Percentiles rank a stretch among this genome's conserved stretches.
Conservation (phyloP, 2,329 filamentous ascomycete genomes). For the Pseudogymnoascus sp. region DNA sequence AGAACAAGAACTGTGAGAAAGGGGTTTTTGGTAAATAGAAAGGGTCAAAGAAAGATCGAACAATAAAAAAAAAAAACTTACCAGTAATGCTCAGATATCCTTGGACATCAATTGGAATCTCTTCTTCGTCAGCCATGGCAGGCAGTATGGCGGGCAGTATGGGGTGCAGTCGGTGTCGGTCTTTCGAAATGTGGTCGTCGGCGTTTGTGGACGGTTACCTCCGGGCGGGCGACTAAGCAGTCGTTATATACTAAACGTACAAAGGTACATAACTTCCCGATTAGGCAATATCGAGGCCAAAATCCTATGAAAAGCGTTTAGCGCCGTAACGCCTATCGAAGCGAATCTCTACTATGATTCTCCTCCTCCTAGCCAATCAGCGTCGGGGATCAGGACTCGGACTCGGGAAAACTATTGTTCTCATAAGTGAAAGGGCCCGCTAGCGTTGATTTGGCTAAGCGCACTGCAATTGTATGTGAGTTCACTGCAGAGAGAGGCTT, state of each 20-base stretch:
- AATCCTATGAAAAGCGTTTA: not conserved
- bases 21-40: not conserved
- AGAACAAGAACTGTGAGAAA: not conserved
- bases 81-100: not conserved
- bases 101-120: not conserved
- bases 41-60: not conserved
- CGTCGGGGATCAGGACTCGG: not conserved
- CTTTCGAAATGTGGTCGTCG: not conserved
- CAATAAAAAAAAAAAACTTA: not conserved
- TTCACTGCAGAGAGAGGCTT: not conserved
- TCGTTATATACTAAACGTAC: not conserved
- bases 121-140: not conserved
- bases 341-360: not conserved
- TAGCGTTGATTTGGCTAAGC: not conserved
- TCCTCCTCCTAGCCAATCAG: not conserved
- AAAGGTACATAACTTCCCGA: not conserved
- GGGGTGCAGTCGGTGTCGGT: not conserved
- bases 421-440: not conserved
- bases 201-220: not conserved
- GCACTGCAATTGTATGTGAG: not conserved
- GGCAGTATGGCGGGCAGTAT: no score
- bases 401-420: not conserved
- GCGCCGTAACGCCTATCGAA: not conserved
- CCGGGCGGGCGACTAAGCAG: not conserved
- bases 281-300: not conserved